These are phyloP conservation scores for Orobanche coerulescens DNA, from an alignment of 257 asterid species.

Conservation along the genomic window DNA sequence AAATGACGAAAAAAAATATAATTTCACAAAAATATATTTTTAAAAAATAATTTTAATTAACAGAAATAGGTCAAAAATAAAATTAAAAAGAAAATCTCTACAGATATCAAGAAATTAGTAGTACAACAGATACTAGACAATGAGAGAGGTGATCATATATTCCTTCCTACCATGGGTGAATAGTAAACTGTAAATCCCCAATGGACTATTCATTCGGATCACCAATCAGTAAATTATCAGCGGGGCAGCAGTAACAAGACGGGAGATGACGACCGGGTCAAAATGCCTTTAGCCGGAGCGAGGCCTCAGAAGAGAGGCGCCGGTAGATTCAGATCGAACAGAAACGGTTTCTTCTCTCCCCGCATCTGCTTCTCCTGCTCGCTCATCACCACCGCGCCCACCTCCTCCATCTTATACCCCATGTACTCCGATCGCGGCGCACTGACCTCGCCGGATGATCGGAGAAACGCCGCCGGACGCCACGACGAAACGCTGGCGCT, in stretches of 20 bases:
- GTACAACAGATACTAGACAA: too few relatives aligned
- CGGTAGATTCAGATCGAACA: slow-evolving; percentile 60
- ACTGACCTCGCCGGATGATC: slow-evolving; percentile 5
- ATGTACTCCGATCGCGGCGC: slow-evolving; percentile 27
- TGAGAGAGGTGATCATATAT: too few relatives aligned
- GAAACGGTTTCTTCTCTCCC: slow-evolving; percentile 37
- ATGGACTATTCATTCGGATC: too few relatives aligned
- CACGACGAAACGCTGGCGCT: slow-evolving; percentile 17
- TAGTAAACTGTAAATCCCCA: too few relatives aligned
- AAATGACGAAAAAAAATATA: too few relatives aligned
- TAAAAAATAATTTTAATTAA: too few relatives aligned
- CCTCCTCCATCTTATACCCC: slow-evolving; percentile 35
- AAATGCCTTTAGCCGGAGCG: neutral
- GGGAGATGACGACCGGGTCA: neutral
- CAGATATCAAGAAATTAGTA: too few relatives aligned
- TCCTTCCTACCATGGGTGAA: too few relatives aligned
- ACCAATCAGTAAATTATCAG: too few relatives aligned
- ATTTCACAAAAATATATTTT: too few relatives aligned
- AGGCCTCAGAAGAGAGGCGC: slow-evolving; percentile 38
- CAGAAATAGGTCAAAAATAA: too few relatives aligned
- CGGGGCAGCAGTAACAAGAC: neutral
- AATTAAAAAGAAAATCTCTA: too few relatives aligned
- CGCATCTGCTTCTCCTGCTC: slow-evolving; percentile 30
- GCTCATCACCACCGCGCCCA: slow-evolving; percentile 29
- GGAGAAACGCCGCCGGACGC: slow-evolving; percentile 23